phyloP scores from a whole-genome alignment of 1,284 basidiomycete genomes.

The Fomitopsis pinicola region DNA sequence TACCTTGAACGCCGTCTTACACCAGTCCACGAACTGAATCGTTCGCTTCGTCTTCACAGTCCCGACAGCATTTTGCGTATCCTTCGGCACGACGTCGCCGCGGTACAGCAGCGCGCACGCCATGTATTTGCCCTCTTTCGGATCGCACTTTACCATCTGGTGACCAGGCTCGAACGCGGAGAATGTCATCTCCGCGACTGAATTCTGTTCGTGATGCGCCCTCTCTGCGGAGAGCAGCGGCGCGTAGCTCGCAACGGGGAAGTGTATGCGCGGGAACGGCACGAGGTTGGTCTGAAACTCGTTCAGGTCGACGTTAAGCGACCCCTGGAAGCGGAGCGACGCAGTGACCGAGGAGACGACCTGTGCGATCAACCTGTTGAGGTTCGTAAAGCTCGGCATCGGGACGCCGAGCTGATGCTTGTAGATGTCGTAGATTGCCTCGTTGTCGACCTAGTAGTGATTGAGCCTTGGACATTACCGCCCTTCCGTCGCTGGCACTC shows the following conservation, averaged over 20 bases:
- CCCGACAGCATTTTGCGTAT: conserved; percentile 70
- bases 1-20: conserved; percentile 79
- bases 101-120: conserved; percentile 77
- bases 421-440: conserved; percentile 96
- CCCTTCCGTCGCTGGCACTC: conserved; percentile 40
- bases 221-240: conserved; percentile 81
- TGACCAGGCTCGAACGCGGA: conserved; percentile 91
- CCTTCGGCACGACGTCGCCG: conserved; percentile 89
- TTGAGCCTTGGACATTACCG: background rate
- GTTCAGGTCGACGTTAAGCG: conserved; percentile 79
- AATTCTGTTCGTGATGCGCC: conserved; percentile 90
- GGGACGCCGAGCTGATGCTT: conserved; percentile 81
- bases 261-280: conserved; percentile 82
- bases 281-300: conserved; percentile 84
- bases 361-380: conserved; percentile 87
- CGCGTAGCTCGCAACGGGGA: conserved; percentile 88
- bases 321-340: conserved; percentile 78
- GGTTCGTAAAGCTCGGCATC: conserved; percentile 81
- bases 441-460: conserved; percentile 72
- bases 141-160: conserved; percentile 88
- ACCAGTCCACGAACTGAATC: conserved; percentile 86
- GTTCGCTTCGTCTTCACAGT: conserved; percentile 87
- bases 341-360: conserved; percentile 88
- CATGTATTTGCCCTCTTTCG: conserved; percentile 83
- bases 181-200: conserved; percentile 91